Conservation (phyloP, 2,329 filamentous ascomycete genomes). For the Xylaria multiplex region DNA sequence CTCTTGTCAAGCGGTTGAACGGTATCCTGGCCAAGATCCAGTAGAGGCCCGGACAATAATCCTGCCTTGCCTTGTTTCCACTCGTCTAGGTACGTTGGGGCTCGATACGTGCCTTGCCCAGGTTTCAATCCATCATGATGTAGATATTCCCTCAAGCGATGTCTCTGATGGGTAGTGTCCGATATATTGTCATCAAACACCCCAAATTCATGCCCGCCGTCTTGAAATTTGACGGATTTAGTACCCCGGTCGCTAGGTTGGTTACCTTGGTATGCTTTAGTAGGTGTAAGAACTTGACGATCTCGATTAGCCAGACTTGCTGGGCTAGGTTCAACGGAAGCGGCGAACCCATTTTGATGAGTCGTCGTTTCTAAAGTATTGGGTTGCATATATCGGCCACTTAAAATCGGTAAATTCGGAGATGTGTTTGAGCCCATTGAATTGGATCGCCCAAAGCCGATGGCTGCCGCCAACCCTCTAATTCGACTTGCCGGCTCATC, state of each 20-base stretch:
- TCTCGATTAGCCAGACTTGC: constrained; percentile 32
- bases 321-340: constrained; percentile 32
- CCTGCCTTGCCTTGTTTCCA: constrained; percentile 76
- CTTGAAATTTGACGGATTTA: constrained; percentile 49
- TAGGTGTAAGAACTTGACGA: constrained; percentile 22
- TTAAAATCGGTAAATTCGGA: constrained; percentile 34
- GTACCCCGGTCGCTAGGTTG: constrained; percentile 34
- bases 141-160: constrained; percentile 44
- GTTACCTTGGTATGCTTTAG: constrained; percentile 24
- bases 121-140: constrained; percentile 53
- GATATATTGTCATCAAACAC: constrained; percentile 38
- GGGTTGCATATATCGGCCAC: constrained; percentile 33
- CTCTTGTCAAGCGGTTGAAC: constrained; percentile 56
- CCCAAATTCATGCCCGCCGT: constrained; percentile 39
- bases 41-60: constrained; percentile 65
- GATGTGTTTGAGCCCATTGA: constrained; percentile 36
- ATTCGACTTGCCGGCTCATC: constrained; percentile 41
- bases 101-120: constrained; percentile 66
- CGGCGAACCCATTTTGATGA: constrained; percentile 22
- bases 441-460: constrained; percentile 41
- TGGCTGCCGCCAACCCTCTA: constrained; percentile 40
- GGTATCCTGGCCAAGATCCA: constrained; percentile 64
- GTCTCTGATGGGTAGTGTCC: constrained; percentile 40
- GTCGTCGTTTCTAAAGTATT: constrained; percentile 27
- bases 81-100: constrained; percentile 72